A percentile compares a stretch with the other conserved stretches of the same genome.
These are phyloP conservation scores for Piloderma croceum DNA, from an alignment of 768 basidiomycete species.

Conservation along the genomic window DNA sequence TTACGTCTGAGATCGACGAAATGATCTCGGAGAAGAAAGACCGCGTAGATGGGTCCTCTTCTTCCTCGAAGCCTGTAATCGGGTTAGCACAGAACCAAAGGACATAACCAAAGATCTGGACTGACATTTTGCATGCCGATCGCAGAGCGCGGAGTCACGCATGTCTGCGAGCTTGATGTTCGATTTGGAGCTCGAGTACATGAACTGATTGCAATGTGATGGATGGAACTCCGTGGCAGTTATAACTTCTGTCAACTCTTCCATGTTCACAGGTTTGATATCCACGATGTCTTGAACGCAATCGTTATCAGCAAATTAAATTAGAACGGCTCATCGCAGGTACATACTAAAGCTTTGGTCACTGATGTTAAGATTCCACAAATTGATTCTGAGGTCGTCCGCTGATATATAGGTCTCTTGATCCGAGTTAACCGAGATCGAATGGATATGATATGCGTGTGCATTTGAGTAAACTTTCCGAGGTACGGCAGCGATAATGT, in stretches of 20 bases:
- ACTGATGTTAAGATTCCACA: constrained; percentile 98
- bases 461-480: constrained; percentile 99
- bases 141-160: constrained; percentile 96
- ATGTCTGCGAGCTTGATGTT: constrained; percentile 99
- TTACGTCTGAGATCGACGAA: constrained; percentile 98
- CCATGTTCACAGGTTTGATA: constrained; percentile 99
- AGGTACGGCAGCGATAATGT: constrained; percentile 97
- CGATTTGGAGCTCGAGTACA: constrained; percentile 99
- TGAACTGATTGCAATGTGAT: constrained; percentile 94
- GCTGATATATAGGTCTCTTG: constrained; percentile 99
- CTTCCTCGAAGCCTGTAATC: constrained; percentile 88
- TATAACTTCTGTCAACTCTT: constrained; percentile 98
- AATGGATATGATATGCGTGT: constrained; percentile 99
- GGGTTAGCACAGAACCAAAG: constrained; percentile 10
- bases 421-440: constrained; percentile 98
- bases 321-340: constrained; percentile 1
- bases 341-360: constrained; percentile 97
- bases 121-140: constrained; percentile 92
- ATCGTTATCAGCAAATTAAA: constrained; percentile 3
- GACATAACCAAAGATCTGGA: constrained; percentile 12
- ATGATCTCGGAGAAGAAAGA: constrained; percentile 99
- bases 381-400: constrained; percentile 95
- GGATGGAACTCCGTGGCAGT: constrained; percentile 99
- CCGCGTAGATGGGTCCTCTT: constrained; percentile 93
- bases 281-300: constrained; percentile 85